Percentiles rank a stretch among this genome's conserved stretches.
phyloP scores from a whole-genome alignment of 345 rosid genomes.

The Ceriops zippeliana region DNA sequence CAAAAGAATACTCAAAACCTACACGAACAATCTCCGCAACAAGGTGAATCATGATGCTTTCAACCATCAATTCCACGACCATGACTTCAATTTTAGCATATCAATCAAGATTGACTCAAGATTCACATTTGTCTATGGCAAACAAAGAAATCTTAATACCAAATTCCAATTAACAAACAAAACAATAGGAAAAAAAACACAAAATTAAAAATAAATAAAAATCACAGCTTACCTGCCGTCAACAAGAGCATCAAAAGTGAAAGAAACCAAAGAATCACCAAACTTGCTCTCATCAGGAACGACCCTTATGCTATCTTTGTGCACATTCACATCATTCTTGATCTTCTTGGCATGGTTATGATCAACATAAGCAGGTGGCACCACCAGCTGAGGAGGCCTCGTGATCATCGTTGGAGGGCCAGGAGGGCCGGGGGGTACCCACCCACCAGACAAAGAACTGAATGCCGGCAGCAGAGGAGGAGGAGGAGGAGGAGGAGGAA shows the following conservation, averaged over 20 bases:
- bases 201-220: background rate
- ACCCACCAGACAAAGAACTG: background rate
- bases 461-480: background rate
- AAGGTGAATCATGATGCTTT: too few species aligned
- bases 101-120: too few species aligned
- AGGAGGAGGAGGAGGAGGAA: background rate
- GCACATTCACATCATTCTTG: constrained; percentile 43
- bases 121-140: too few species aligned
- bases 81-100: too few species aligned
- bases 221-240: constrained; percentile 36
- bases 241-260: constrained; percentile 50
- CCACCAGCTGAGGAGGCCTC: background rate
- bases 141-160: too few species aligned
- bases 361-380: constrained; percentile 32
- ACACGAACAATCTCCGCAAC: too few species aligned
- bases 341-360: constrained; percentile 41
- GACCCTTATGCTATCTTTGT: constrained; percentile 35
- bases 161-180: too few species aligned
- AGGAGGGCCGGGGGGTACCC: background rate
- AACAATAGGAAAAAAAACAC: too few species aligned
- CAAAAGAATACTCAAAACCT: too few species aligned
- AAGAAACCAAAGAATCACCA: constrained; percentile 37
- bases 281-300: constrained; percentile 30
- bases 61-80: too few species aligned
- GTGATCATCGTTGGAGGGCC: background rate